Percentiles rank a stretch among this genome's conserved stretches.
phyloP scores from a whole-genome alignment of 192 early-diverging fungal genomes.

The Lobulomyces angularis region DNA sequence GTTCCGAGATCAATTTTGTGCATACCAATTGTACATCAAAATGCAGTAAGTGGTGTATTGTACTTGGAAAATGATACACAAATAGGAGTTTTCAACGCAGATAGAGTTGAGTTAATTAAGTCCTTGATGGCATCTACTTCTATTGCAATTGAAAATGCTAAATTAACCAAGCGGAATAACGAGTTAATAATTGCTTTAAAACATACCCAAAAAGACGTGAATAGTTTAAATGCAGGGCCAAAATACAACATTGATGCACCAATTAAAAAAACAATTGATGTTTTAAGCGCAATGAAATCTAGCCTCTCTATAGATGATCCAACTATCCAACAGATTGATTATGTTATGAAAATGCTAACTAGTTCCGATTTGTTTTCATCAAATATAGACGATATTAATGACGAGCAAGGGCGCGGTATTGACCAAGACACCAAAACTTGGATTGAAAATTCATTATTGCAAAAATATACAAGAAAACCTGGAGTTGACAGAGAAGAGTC shows the following conservation, averaged over 20 bases:
- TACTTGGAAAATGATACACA: constrained; percentile 39
- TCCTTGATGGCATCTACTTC: constrained; percentile 34
- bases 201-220: constrained; percentile 12
- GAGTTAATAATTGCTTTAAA: constrained; percentile 28
- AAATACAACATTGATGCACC: constrained; percentile 42
- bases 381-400: constrained; percentile 41
- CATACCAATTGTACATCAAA: constrained; percentile 40
- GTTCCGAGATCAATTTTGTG: constrained; percentile 33
- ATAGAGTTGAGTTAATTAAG: constrained; percentile 28
- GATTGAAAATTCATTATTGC: constrained; percentile 38
- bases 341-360: constrained; percentile 29
- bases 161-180: constrained; percentile 26
- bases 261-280: constrained; percentile 34
- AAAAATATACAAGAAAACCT: constrained; percentile 13
- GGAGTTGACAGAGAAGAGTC: constrained; percentile 8
- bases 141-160: constrained; percentile 38
- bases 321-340: constrained; percentile 28
- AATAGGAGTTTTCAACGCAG: constrained; percentile 23
- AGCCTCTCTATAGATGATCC: constrained; percentile 19
- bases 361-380: constrained; percentile 33
- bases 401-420: constrained; percentile 30
- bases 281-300: constrained; percentile 25
- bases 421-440: constrained; percentile 39
- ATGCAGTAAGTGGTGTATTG: constrained; percentile 25
- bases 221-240: constrained; percentile 15